Evolutionary conservation across 1,284 basidiomycete genomes (phyloP), one percentile per base, ranked within the genome.

Genomic region (Papiliotrema laurentii): DNA sequence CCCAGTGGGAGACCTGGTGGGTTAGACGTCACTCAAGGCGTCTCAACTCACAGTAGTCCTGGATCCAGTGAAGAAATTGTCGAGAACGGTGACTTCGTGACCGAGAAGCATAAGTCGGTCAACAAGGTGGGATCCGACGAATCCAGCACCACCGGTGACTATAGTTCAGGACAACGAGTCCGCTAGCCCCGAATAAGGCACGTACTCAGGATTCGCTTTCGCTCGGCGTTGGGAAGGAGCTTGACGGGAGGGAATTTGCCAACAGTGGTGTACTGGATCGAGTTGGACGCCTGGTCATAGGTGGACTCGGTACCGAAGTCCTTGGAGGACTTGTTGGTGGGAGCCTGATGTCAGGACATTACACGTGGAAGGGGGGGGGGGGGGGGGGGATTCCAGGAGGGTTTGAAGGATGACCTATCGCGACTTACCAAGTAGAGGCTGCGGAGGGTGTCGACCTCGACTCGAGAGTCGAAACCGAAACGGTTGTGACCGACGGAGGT

Each of bases 51-150:
- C 84, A 44, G 91, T 93, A 28, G 89, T 92, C 74, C 93, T 93
- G 47, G 87, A 89, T 19, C 94, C 94, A 21, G 93, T 97, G 78
- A 97, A 97, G 73, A 97, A 97, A 77, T 97, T 97, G 78, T 97
- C 94, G 47, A 97, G 76, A 50, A 97, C 94, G 46, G 90, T 92
- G 58, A 97, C 92, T 72, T 97, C 93, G 73, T 97, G 94, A 19
- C 94, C 94, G 58, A 97, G 83, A 58, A 97, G 82, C 90, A 98
- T 94, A 53, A 97, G 82, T 47, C 94, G 84, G 77, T 98, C 94
- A 46, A 93, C 89, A 50, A 98, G 83, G 77, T 98, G 94, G 37
- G 90, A 94, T 26, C 94, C 94, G 51, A 98, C 93, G 71, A 98
- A 98, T 26, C 93, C 93, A 42, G 94, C 94, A 48, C 92, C 93